These are phyloP conservation scores for Candida boleticola DNA, from an alignment of 805 yeast genomes.

Conservation along the genomic window DNA sequence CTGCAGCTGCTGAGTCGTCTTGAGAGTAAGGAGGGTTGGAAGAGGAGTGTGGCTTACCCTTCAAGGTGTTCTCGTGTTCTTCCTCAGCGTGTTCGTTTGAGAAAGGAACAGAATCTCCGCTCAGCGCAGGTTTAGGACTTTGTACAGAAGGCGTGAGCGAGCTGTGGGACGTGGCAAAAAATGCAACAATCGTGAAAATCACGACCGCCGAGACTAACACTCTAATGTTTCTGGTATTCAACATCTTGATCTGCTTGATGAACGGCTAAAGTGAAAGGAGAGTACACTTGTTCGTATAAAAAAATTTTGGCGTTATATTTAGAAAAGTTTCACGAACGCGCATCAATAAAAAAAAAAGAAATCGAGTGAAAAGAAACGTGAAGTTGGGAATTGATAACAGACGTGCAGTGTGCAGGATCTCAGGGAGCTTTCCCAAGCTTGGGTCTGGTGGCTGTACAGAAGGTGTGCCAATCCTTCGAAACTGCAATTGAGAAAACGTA, in stretches of 20 bases:
- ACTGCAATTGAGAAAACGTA: no score
- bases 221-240: conserved; percentile 50
- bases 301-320: not conserved
- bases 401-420: no score
- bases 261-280: not conserved
- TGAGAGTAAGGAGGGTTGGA: conserved; percentile 33
- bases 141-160: conserved; percentile 32
- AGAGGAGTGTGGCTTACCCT: conserved; percentile 34
- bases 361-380: not conserved
- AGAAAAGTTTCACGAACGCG: not conserved
- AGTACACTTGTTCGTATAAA: not conserved
- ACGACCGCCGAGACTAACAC: conserved; percentile 50
- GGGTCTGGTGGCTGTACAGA: no score
- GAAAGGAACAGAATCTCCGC: conserved; percentile 21
- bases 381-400: no score
- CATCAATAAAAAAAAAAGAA: not conserved
- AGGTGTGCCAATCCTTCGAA: no score
- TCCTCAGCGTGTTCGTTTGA: conserved; percentile 16
- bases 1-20: conserved; percentile 11
- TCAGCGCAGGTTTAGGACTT: conserved; percentile 25
- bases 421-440: no score
- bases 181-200: conserved; percentile 47
- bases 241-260: conserved; percentile 15
- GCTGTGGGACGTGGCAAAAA: conserved; percentile 46
- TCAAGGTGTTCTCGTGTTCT: conserved; percentile 25